Conservation (phyloP, 2,329 filamentous ascomycete genomes). For the Epichloe sibirici region DNA sequence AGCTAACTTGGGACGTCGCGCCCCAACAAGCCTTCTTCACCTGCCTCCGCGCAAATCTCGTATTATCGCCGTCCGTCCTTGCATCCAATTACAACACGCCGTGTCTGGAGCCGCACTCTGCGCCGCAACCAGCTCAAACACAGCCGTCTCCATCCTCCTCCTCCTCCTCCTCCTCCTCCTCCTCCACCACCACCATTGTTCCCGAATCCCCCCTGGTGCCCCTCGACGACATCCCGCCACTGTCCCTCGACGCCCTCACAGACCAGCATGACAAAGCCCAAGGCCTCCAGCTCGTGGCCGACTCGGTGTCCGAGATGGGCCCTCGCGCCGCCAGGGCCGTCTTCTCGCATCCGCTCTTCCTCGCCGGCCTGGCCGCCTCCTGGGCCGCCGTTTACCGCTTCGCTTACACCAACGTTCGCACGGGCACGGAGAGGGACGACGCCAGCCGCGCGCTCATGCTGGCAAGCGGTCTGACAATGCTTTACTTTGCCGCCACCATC, state of each 20-base stretch:
- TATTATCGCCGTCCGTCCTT: conserved; percentile 48
- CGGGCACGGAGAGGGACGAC: conserved; percentile 26
- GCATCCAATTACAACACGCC: conserved; percentile 55
- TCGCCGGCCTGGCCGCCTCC: conserved; percentile 33
- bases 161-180: conserved; percentile 45
- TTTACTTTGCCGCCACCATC: conserved; percentile 46
- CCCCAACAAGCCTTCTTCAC: conserved; percentile 59
- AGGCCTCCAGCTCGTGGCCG: conserved; percentile 62
- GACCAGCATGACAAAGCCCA: conserved; percentile 48
- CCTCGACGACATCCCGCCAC: conserved; percentile 43
- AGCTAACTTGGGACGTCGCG: too few relatives aligned
- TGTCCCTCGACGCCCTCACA: conserved; percentile 48
- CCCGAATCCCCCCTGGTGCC: conserved; percentile 25
- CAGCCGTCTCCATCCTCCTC: conserved; percentile 40
- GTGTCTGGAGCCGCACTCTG: conserved; percentile 39
- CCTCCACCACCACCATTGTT: conserved; percentile 41
- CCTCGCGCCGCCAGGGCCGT: conserved; percentile 52
- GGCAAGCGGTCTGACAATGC: conserved; percentile 48
- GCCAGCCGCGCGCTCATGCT: conserved; percentile 44
- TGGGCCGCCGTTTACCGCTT: conserved; percentile 35
- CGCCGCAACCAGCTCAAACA: conserved; percentile 21
- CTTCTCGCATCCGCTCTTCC: conserved; percentile 47
- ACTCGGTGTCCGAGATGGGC: conserved; percentile 73
- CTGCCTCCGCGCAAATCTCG: conserved; percentile 69
- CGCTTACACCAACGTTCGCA: conserved; percentile 24